Conservation (phyloP, 192 early-diverging fungal genomes). For the Coemansia guatemalensis region DNA sequence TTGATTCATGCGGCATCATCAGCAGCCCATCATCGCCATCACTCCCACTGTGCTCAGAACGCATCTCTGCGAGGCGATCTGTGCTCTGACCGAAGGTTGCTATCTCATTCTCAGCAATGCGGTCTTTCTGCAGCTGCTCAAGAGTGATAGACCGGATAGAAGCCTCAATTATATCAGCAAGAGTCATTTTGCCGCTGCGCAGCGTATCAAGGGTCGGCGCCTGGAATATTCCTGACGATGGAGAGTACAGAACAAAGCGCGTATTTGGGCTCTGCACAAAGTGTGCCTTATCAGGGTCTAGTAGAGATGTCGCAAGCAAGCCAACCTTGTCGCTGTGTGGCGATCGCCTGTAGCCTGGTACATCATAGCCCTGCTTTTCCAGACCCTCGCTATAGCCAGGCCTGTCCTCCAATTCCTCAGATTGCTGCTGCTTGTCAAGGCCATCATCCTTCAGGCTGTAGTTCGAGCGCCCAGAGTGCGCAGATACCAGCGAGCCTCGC, state of each 20-base stretch:
- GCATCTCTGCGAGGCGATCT: not conserved
- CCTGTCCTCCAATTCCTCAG: not conserved
- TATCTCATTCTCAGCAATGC: slow-evolving; percentile 15
- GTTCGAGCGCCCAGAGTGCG: not conserved
- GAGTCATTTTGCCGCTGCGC: slow-evolving; percentile 28
- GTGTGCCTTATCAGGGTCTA: slow-evolving; percentile 4
- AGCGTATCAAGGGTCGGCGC: slow-evolving; percentile 32
- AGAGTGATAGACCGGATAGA: slow-evolving; percentile 20
- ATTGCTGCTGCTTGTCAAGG: not conserved
- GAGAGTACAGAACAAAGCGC: slow-evolving; percentile 44
- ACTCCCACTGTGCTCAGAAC: not conserved
- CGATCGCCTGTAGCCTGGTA: not conserved
- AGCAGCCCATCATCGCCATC: slow-evolving; percentile 16
- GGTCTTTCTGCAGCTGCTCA: slow-evolving; percentile 27
- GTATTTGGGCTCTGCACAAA: slow-evolving; percentile 17
- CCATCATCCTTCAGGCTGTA: not conserved
- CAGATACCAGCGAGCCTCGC: not conserved
- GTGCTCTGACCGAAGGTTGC: not conserved
- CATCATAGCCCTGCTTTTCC: not conserved
- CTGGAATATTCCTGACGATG: slow-evolving; percentile 41
- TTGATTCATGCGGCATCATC: slow-evolving; percentile 5
- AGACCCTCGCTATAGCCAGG: not conserved
- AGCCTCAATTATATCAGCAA: slow-evolving; percentile 50
- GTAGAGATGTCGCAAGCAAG: slow-evolving; percentile 24
- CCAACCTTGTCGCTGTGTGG: slow-evolving; percentile 17